Conservation (phyloP, 2,329 filamentous ascomycete genomes). For the Whalleya microplaca region DNA sequence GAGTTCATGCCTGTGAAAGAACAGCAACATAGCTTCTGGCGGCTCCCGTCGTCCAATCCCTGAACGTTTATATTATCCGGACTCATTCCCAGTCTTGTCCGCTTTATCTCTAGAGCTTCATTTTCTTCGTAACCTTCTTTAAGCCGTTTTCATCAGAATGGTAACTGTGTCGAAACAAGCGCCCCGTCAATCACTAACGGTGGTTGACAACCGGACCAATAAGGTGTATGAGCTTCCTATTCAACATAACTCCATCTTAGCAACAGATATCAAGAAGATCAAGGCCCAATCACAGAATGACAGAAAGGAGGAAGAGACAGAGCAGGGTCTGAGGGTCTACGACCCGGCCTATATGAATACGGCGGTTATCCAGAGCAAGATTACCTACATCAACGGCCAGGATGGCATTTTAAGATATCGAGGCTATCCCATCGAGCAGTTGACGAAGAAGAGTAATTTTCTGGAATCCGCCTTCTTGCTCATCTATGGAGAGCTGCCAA, state of each 20-base stretch:
- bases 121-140: not conserved
- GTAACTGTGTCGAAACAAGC: constrained; percentile 32
- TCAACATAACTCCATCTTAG: constrained; percentile 51
- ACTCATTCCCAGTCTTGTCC: not conserved
- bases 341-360: constrained; percentile 60
- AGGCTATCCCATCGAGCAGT: constrained; percentile 55
- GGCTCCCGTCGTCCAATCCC: not conserved
- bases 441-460: constrained; percentile 53
- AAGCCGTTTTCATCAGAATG: constrained; percentile 23
- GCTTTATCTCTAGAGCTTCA: not conserved
- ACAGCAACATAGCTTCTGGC: too few species aligned
- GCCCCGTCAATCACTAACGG: constrained; percentile 42
- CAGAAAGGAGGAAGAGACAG: constrained; percentile 50
- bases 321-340: constrained; percentile 52
- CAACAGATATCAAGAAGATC: constrained; percentile 57
- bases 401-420: constrained; percentile 56
- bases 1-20: not conserved
- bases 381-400: constrained; percentile 57
- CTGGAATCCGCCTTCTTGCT: constrained; percentile 55
- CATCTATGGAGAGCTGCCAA: constrained; percentile 55
- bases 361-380: constrained; percentile 51
- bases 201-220: constrained; percentile 54
- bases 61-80: not conserved
- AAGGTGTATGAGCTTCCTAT: constrained; percentile 54
- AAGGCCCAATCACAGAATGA: constrained; percentile 41